Conservation (phyloP, 2,329 filamentous ascomycete genomes). For the Coniochaeta ligniaria region DNA sequence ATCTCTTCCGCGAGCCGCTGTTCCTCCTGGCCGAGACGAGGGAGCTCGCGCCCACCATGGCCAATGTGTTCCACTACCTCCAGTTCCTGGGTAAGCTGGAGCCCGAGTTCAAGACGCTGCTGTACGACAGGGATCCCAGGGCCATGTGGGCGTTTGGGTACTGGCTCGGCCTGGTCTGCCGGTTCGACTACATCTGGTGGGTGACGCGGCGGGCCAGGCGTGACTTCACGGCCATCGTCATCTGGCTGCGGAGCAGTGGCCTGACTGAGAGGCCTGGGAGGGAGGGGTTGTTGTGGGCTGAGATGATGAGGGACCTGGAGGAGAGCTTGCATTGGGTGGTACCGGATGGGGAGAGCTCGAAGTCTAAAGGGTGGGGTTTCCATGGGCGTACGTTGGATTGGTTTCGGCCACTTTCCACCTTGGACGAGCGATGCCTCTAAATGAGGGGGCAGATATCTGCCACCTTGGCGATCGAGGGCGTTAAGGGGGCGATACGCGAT, state of each 20-base stretch:
- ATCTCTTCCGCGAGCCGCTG: slow-evolving; percentile 11
- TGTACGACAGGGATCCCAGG: slow-evolving; percentile 11
- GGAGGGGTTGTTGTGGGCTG: slow-evolving; percentile 11
- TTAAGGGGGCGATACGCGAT: neutral
- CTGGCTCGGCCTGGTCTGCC: slow-evolving; percentile 17
- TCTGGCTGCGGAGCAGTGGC: slow-evolving; percentile 13
- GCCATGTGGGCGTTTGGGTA: slow-evolving; percentile 17
- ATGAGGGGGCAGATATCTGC: no score
- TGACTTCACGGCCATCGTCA: slow-evolving; percentile 15
- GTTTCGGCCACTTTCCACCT: neutral
- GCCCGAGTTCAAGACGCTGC: slow-evolving; percentile 8
- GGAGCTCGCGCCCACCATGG: slow-evolving; percentile 4
- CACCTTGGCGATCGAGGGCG: no score
- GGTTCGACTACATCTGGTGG: slow-evolving; percentile 14
- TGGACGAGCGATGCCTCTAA: neutral
- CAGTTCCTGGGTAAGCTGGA: slow-evolving; percentile 14
- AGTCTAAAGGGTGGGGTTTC: neutral
- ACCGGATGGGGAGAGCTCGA: neutral
- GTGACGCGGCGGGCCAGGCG: slow-evolving; percentile 11
- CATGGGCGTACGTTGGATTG: neutral
- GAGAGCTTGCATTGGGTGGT: neutral
- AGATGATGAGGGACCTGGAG: slow-evolving; percentile 12
- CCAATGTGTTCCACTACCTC: slow-evolving; percentile 11
- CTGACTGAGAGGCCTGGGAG: slow-evolving; percentile 8
- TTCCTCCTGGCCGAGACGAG: slow-evolving; percentile 12